Conservation (phyloP, 768 basidiomycete genomes). For the Dentipellis sp. region DNA sequence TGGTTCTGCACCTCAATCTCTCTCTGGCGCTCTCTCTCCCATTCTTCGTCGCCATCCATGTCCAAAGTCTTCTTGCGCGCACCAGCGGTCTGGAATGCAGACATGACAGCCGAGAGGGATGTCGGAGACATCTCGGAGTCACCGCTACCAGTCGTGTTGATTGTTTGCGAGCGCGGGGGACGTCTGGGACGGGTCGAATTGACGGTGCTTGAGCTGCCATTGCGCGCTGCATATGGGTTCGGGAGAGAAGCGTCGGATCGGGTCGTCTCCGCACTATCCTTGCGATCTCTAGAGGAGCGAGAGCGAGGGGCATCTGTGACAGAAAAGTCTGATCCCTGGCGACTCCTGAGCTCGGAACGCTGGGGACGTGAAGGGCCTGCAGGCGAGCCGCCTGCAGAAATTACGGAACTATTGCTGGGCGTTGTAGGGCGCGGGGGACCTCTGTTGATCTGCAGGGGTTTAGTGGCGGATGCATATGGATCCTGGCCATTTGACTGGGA, state of each 20-base stretch:
- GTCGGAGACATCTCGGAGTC: constrained; percentile 10
- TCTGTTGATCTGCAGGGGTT: constrained; percentile 13
- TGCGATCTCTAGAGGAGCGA: constrained; percentile 7
- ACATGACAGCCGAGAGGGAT: constrained; percentile 38
- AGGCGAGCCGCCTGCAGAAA: constrained; percentile 8
- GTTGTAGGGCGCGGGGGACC: constrained; percentile 10
- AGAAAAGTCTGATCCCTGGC: constrained; percentile 6
- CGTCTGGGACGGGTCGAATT: not conserved
- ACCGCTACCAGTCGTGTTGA: constrained; percentile 3
- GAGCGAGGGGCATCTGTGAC: not conserved
- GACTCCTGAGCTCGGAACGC: constrained; percentile 10
- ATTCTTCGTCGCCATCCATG: constrained; percentile 43
- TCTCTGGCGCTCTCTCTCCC: constrained; percentile 46
- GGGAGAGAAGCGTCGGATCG: constrained; percentile 10
- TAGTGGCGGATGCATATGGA: constrained; percentile 2
- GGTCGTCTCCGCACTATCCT: constrained; percentile 10
- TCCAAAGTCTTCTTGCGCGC: constrained; percentile 47
- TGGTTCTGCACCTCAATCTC: constrained; percentile 56
- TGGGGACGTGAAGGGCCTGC: constrained; percentile 14
- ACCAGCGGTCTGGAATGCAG: constrained; percentile 63
- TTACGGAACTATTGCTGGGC: constrained; percentile 11
- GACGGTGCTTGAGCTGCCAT: constrained; percentile 6
- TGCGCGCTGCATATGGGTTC: constrained; percentile 6
- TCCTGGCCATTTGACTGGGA: not conserved
- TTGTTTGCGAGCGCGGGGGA: constrained; percentile 2